Evolutionary conservation across 2,329 filamentous ascomycete species (phyloP).

Genomic region (Colletotrichum plurivorum): DNA sequence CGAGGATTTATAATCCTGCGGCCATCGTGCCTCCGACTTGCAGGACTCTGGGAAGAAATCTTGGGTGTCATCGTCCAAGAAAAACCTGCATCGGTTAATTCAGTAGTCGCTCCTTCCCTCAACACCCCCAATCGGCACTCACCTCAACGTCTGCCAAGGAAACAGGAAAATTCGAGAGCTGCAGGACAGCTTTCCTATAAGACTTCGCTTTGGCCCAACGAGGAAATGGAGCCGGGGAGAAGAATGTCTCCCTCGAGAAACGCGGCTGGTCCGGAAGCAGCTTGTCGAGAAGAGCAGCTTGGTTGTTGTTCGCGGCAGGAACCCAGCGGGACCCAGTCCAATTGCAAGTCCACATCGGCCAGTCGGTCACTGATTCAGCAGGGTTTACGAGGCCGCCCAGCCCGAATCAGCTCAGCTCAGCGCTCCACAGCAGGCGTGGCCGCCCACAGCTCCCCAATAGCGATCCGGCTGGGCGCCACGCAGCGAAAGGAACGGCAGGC

Average conservation of each 20-base stretch:
- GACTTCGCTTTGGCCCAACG: neutral
- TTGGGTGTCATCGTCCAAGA: constrained; percentile 9
- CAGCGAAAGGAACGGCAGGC: constrained; percentile 30
- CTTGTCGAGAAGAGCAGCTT: neutral
- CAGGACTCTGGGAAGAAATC: neutral
- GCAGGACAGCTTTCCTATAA: neutral
- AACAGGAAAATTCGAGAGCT: neutral
- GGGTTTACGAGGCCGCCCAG: neutral
- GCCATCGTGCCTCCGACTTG: constrained; percentile 4
- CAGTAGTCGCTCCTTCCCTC: neutral
- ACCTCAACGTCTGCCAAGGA: neutral
- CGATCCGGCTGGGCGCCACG: constrained; percentile 23
- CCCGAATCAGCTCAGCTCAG: constrained; percentile 15
- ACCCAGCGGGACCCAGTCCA: too few species aligned
- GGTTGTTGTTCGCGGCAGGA: constrained; percentile 9
- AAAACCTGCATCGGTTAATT: constrained; percentile 1
- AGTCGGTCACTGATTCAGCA: too few species aligned
- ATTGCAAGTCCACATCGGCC: too few species aligned
- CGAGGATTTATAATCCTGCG: neutral
- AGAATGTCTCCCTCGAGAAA: neutral
- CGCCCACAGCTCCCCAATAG: constrained; percentile 22
- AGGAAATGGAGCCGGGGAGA: neutral
- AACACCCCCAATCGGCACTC: neutral
- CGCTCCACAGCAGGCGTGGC: constrained; percentile 29
- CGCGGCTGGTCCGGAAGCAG: neutral